These are phyloP conservation scores for Monosporascus sp. DNA, from an alignment of 2,329 filamentous ascomycete species.

Conservation along the genomic window DNA sequence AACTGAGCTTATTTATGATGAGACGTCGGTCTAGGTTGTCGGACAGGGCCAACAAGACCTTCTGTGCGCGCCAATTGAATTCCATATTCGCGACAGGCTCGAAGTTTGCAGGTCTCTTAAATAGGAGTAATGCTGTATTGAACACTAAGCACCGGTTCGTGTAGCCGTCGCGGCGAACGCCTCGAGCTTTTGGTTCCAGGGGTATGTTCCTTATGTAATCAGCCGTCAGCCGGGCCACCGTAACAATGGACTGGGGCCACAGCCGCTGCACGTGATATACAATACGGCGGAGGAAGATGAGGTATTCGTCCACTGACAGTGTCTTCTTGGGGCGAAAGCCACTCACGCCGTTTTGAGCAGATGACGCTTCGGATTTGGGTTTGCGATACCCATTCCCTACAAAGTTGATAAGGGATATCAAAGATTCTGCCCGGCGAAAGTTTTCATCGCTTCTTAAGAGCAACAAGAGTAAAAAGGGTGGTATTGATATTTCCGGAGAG, in stretches of 20 bases:
- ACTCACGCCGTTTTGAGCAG: background rate
- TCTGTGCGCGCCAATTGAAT: constrained; percentile 54
- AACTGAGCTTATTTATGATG: constrained; percentile 45
- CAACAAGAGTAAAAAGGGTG: constrained; percentile 33
- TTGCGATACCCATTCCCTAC: constrained; percentile 10
- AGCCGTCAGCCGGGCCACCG: constrained; percentile 23
- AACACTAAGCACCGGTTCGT: constrained; percentile 29
- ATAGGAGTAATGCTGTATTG: constrained; percentile 33
- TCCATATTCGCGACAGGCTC: constrained; percentile 32
- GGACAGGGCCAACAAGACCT: constrained; percentile 46
- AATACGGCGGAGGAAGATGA: constrained; percentile 19
- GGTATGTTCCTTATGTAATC: constrained; percentile 24
- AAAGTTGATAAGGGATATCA: constrained; percentile 29
- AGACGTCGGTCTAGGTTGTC: constrained; percentile 42
- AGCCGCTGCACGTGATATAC: constrained; percentile 16
- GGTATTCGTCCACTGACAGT: constrained; percentile 15
- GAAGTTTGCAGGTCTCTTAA: constrained; percentile 29
- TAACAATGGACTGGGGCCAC: constrained; percentile 23
- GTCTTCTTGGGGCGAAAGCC: background rate
- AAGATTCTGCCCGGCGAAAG: constrained; percentile 24
- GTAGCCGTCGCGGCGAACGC: constrained; percentile 11
- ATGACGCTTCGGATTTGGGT: background rate
- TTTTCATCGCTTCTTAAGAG: constrained; percentile 29
- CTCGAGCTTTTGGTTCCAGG: constrained; percentile 3
- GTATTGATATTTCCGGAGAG: constrained; percentile 27